These are phyloP conservation scores for Pezicula carpinea DNA, from an alignment of 2,329 filamentous ascomycete genomes.

Conservation along the genomic window DNA sequence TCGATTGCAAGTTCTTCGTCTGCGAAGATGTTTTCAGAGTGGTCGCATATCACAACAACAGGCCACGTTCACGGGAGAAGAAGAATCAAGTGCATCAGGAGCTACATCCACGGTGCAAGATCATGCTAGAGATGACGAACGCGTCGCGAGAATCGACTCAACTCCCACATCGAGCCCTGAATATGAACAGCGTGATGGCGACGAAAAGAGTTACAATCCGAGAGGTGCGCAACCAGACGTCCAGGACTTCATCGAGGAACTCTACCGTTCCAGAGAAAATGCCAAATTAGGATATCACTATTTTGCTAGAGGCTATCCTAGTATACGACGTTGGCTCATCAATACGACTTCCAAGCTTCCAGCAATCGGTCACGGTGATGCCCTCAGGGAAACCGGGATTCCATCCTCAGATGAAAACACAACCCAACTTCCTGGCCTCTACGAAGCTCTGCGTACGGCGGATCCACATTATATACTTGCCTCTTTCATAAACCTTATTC, in stretches of 20 bases:
- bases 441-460: constrained; percentile 7
- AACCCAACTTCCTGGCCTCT: not conserved
- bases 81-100: not conserved
- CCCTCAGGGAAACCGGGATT: not conserved
- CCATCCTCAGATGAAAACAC: too few species aligned
- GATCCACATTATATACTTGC: constrained; percentile 13
- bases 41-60: not conserved
- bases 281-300: too few species aligned
- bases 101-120: not conserved
- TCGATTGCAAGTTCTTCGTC: constrained; percentile 16
- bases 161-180: too few species aligned
- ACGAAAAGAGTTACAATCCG: too few species aligned
- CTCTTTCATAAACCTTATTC: constrained; percentile 8
- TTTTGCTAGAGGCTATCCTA: too few species aligned
- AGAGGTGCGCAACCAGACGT: too few species aligned
- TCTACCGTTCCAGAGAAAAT: too few species aligned
- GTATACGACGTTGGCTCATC: too few species aligned
- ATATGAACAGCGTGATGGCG: too few species aligned
- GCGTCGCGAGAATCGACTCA: not conserved
- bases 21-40: constrained; percentile 13
- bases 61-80: not conserved
- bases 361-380: not conserved
- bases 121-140: not conserved
- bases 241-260: too few species aligned
- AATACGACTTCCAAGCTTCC: too few species aligned